These are phyloP conservation scores for Colletotrichum sublineola DNA, from an alignment of 2,329 filamentous ascomycete genomes.

Conservation along the genomic window DNA sequence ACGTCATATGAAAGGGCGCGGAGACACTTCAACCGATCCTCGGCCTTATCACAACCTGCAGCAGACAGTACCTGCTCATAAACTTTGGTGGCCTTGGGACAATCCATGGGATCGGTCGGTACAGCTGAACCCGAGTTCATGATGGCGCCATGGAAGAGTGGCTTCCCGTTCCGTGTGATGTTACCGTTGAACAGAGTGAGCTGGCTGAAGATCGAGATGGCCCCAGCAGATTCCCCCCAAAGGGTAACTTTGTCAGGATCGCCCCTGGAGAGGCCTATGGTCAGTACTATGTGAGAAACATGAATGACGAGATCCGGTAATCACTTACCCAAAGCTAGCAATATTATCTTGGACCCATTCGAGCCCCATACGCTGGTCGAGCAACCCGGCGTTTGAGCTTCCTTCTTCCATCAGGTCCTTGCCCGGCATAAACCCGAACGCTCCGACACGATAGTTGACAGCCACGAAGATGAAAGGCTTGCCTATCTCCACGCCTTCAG, in stretches of 20 bases:
- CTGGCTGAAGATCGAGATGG: slow-evolving; percentile 74
- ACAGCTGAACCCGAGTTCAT: slow-evolving; percentile 71
- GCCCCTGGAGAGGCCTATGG: slow-evolving; percentile 55
- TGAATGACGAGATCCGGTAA: too few relatives aligned
- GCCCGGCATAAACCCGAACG: slow-evolving; percentile 49
- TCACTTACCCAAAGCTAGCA: slow-evolving; percentile 48
- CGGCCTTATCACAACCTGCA: slow-evolving; percentile 64
- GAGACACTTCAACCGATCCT: slow-evolving; percentile 67
- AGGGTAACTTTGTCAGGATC: slow-evolving; percentile 75
- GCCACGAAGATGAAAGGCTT: slow-evolving; percentile 49
- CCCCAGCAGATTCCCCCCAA: slow-evolving; percentile 72
- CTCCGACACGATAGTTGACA: slow-evolving; percentile 50
- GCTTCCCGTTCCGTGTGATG: slow-evolving; percentile 63
- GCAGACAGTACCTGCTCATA: slow-evolving; percentile 66
- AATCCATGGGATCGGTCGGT: slow-evolving; percentile 66
- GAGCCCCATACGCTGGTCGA: slow-evolving; percentile 52
- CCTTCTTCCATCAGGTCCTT: slow-evolving; percentile 63
- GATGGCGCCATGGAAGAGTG: slow-evolving; percentile 74
- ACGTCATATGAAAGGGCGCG: slow-evolving; percentile 65
- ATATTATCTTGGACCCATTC: slow-evolving; percentile 55
- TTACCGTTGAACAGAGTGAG: slow-evolving; percentile 73
- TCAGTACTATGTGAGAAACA: not conserved
- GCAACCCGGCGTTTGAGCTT: slow-evolving; percentile 50
- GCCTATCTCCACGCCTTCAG: slow-evolving; percentile 49
- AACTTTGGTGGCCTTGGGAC: slow-evolving; percentile 65